Evolutionary conservation across 352 stramenopile genomes (phyloP).

Genomic region (Poterioochromonas sp.): DNA sequence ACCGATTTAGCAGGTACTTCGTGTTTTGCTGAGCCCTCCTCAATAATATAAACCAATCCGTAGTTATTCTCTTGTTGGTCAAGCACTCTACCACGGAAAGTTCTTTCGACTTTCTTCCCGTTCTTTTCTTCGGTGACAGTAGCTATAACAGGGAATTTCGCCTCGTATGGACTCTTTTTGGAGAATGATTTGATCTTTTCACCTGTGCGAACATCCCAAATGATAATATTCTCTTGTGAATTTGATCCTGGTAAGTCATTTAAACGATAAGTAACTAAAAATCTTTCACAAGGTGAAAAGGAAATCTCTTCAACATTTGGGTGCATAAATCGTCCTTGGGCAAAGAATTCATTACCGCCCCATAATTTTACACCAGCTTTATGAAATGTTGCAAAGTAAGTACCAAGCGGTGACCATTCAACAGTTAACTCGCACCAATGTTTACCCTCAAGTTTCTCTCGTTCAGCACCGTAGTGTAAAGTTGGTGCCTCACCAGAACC

Average conservation of each 20-base stretch:
- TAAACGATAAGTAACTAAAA: conserved; percentile 91
- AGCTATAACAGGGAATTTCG: conserved; percentile 16
- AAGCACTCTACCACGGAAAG: conserved; percentile 4
- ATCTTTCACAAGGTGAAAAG: conserved; percentile 91
- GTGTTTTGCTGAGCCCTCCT: conserved; percentile 61
- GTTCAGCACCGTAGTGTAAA: conserved; percentile 85
- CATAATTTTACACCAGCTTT: conserved; percentile 91
- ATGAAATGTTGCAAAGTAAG: conserved; percentile 95
- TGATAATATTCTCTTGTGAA: conserved; percentile 83
- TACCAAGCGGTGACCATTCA: conserved; percentile 89
- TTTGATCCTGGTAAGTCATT: background rate
- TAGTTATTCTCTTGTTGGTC: background rate
- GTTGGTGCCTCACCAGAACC: conserved; percentile 61
- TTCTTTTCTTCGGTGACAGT: conserved; percentile 46
- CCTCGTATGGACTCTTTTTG: conserved; percentile 9
- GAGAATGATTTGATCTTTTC: conserved; percentile 68
- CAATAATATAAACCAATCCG: conserved; percentile 10
- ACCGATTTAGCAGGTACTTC: conserved; percentile 57
- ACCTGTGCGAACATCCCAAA: conserved; percentile 85
- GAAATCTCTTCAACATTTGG: conserved; percentile 83
- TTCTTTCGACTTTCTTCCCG: conserved; percentile 14
- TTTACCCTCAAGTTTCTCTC: conserved; percentile 87
- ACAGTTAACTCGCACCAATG: conserved; percentile 94
- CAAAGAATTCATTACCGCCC: conserved; percentile 90
- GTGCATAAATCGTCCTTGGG: conserved; percentile 89